Conservation (phyloP, 306 rosid species). For the Leucaena leucocephala region DNA sequence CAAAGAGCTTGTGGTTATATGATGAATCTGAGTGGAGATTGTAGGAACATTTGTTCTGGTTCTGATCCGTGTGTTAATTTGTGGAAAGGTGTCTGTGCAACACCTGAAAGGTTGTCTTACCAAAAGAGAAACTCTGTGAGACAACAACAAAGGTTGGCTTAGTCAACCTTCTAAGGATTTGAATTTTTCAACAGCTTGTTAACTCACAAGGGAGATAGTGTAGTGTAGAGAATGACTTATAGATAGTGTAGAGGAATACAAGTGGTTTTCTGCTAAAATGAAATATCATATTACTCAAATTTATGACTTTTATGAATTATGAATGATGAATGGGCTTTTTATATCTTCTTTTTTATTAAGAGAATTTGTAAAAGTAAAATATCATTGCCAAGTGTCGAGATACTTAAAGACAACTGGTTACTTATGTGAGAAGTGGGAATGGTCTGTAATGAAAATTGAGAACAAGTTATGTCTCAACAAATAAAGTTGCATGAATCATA, state of each 20-base stretch:
- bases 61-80: constrained; percentile 53
- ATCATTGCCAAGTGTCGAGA: too few relatives aligned
- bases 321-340: too few relatives aligned
- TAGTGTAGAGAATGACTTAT: constrained; percentile 27
- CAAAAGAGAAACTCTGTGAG: constrained; percentile 34
- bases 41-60: constrained; percentile 54
- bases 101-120: constrained; percentile 45
- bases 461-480: too few relatives aligned
- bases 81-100: constrained; percentile 54
- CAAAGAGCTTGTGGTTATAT: constrained; percentile 38
- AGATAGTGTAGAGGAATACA: neutral
- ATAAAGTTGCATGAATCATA: too few relatives aligned
- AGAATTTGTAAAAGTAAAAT: too few relatives aligned
- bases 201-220: neutral
- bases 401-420: too few relatives aligned
- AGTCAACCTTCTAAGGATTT: constrained; percentile 26
- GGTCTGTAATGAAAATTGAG: too few relatives aligned
- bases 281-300: too few relatives aligned
- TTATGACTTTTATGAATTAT: neutral
- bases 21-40: constrained; percentile 46
- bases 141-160: constrained; percentile 19
- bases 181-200: constrained; percentile 53
- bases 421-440: too few relatives aligned
- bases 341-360: too few relatives aligned
- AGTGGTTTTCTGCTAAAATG: neutral